These are phyloP conservation scores for Hygrophoropsis aurantiaca DNA, from an alignment of 768 basidiomycete genomes.

Conservation along the genomic window DNA sequence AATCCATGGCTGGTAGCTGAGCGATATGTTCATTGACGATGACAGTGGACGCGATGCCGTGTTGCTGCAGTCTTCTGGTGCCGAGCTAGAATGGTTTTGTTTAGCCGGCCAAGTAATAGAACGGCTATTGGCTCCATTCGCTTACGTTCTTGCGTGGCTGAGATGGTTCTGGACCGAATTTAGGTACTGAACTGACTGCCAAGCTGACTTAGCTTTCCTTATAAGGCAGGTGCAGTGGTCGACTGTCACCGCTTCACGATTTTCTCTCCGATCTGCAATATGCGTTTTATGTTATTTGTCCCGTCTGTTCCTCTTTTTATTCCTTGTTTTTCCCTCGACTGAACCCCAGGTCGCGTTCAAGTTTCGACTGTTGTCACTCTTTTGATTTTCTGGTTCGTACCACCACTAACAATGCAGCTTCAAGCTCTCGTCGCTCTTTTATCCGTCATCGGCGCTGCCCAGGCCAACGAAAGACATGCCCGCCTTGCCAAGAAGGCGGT, in stretches of 20 bases:
- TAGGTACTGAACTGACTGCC: background rate
- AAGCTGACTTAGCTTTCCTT: conserved; percentile 1
- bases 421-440: conserved; percentile 46
- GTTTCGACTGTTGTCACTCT: conserved; percentile 6
- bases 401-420: conserved; percentile 42
- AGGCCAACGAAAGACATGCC: conserved; percentile 41
- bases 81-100: background rate
- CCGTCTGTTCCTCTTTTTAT: background rate
- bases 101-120: background rate
- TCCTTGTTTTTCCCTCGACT: background rate
- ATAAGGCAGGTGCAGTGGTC: background rate
- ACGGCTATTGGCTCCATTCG: background rate
- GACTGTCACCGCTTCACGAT: background rate
- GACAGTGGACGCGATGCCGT: background rate
- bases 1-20: background rate
- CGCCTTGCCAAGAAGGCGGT: conserved; percentile 39
- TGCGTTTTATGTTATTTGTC: background rate
- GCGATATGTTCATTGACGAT: background rate
- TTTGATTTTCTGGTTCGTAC: conserved; percentile 3
- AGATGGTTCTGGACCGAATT: background rate
- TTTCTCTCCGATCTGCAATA: background rate
- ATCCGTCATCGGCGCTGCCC: conserved; percentile 34
- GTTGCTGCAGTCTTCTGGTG: background rate
- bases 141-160: background rate
- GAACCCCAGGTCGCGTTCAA: too few species aligned